Base-by-base conservation (phyloP, 1,284 basidiomycete species). In the Phlebopus sp. region DNA sequence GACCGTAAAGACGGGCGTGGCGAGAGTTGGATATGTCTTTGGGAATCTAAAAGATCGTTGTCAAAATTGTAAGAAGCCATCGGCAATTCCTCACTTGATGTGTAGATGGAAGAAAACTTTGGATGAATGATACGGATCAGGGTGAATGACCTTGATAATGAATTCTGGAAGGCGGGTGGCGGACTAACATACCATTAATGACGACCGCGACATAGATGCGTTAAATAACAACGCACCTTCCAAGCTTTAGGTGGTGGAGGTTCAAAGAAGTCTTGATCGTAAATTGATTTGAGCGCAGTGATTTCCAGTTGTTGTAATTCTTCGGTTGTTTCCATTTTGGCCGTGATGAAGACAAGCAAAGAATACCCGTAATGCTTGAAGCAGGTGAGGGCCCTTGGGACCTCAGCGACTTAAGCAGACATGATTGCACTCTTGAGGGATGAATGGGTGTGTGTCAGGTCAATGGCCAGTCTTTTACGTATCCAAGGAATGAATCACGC, bases 301-400 rank as follows among this genome's bases (percentile, higher is more conserved):
- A 90, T 84, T 74, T 90, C 87, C 54, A 78, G 69, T 55, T 81
- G 73, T 69, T 90, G 86, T 63, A 76, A 71, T 73, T 86, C 83
- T 70, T 84, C 80, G 54, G 76, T 74, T 54, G 79, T 75, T 67
- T 86, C 85, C 86, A 88, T 87, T 40, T 50, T 51, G 27, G 35
- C 6, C 19, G 27, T 41, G 23, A 37, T 42, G 51, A 49, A 54
- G 45, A 55, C 50, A 54, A 55, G 47, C 52, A 54, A 54, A 54
- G 46, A 49, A 48, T 43, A 32, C 48, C 45, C 48, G 46, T 34
- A 53, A 29, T 56, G 47, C 58, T 72, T 73, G 73, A 76, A 69
- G 63, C 75, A 73, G 74, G 73, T 42, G 76, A 82, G 78, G 80
- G 73, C 73, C 83, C 72, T 64, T 62, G 62, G 78, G 82, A 80